Evolutionary conservation across 768 basidiomycete genomes (phyloP).

Genomic region (Mycena alexandri): DNA sequence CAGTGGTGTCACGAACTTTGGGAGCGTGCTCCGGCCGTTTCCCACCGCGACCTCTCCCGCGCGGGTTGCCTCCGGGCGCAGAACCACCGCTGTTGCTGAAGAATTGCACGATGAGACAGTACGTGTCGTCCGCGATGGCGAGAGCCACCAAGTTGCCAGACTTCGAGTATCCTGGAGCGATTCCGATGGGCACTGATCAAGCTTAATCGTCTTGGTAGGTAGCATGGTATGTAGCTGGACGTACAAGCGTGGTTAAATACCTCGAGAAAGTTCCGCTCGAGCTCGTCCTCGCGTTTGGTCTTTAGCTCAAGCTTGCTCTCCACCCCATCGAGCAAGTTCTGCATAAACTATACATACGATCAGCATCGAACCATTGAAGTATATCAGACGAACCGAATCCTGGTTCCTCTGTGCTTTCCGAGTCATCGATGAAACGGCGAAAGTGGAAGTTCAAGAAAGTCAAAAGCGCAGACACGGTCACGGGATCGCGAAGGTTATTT

Average conservation of each 20-base stretch:
- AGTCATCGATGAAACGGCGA: slow-evolving; percentile 14
- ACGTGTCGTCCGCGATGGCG: slow-evolving; percentile 56
- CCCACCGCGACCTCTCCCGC: slow-evolving; percentile 26
- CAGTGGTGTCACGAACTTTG: slow-evolving; percentile 35
- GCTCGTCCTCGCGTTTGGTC: slow-evolving; percentile 43
- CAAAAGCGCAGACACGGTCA: slow-evolving; percentile 7
- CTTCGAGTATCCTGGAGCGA: slow-evolving; percentile 63
- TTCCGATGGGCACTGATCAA: slow-evolving; percentile 55
- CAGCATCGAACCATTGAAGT: background rate
- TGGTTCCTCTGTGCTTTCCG: slow-evolving; percentile 18
- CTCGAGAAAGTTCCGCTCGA: slow-evolving; percentile 42
- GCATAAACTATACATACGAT: slow-evolving; percentile 33
- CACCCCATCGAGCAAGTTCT: slow-evolving; percentile 50
- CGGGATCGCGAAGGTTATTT: slow-evolving; percentile 18
- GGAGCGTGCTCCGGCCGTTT: slow-evolving; percentile 3
- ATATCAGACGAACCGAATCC: slow-evolving; percentile 17
- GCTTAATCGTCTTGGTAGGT: background rate
- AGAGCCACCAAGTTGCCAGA: slow-evolving; percentile 59
- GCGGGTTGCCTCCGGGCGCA: slow-evolving; percentile 33
- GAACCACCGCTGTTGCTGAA: slow-evolving; percentile 35
- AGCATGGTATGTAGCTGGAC: background rate
- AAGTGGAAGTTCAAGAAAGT: too few species aligned
- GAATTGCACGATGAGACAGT: slow-evolving; percentile 44
- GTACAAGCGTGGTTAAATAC: slow-evolving; percentile 49
- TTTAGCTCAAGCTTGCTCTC: slow-evolving; percentile 42